Evolutionary conservation across 768 basidiomycete genomes (phyloP).

Genomic region (Postia placenta): DNA sequence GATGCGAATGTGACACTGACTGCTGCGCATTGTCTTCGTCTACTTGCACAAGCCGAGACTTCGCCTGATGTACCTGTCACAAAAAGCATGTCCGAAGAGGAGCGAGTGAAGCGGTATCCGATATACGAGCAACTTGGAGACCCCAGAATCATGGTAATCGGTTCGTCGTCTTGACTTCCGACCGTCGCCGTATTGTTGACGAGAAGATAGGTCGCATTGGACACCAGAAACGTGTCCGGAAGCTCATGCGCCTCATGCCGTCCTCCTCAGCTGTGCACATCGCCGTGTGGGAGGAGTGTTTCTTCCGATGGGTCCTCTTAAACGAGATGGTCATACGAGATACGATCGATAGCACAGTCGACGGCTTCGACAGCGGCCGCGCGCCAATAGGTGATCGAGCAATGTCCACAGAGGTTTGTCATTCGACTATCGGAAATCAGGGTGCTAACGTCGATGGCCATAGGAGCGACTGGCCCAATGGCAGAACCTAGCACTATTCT

Average conservation of each 20-base stretch:
- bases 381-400: slow-evolving; percentile 31
- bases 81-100: slow-evolving; percentile 48
- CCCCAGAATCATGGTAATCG: slow-evolving; percentile 61
- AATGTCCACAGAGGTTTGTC: slow-evolving; percentile 32
- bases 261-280: slow-evolving; percentile 62
- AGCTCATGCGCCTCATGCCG: slow-evolving; percentile 57
- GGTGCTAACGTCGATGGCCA: slow-evolving; percentile 2
- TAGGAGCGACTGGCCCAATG: slow-evolving; percentile 77
- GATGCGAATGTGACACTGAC: slow-evolving; percentile 60
- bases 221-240: slow-evolving; percentile 76
- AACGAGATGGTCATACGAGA: slow-evolving; percentile 49
- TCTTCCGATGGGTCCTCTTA: slow-evolving; percentile 65
- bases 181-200: slow-evolving; percentile 1
- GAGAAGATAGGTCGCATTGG: slow-evolving; percentile 55
- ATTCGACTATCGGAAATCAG: neutral
- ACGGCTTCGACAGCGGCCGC: slow-evolving; percentile 21
- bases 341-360: slow-evolving; percentile 23
- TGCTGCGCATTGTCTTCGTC: slow-evolving; percentile 63
- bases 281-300: slow-evolving; percentile 81
- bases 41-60: slow-evolving; percentile 62
- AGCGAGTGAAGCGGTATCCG: slow-evolving; percentile 60
- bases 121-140: slow-evolving; percentile 80
- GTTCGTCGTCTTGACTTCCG: slow-evolving; percentile 33
- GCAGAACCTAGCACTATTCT: slow-evolving; percentile 77
- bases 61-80: slow-evolving; percentile 51